These are phyloP conservation scores for Wickerhamiella dianesei DNA, from an alignment of 805 yeast genomes.

Conservation along the genomic window DNA sequence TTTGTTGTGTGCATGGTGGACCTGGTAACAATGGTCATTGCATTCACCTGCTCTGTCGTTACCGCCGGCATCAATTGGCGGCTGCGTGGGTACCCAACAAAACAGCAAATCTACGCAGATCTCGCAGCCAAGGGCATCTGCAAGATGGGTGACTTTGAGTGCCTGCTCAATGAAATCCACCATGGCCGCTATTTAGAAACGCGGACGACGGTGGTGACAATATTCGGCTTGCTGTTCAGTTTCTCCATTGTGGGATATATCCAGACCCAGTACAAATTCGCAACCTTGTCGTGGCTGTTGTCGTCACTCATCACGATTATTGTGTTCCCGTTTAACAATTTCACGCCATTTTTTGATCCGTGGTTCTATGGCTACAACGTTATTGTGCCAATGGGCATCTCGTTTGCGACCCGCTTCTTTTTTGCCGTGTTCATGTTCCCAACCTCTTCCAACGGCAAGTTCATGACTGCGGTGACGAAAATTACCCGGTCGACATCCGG, in stretches of 20 bases:
- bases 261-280: conserved; percentile 12
- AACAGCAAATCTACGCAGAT: conserved; percentile 5
- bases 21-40: conserved; percentile 9
- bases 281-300: conserved; percentile 18
- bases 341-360: conserved; percentile 20
- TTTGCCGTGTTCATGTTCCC: conserved; percentile 20
- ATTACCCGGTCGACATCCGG: conserved; percentile 8
- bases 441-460: conserved; percentile 18
- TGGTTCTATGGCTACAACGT: conserved; percentile 14
- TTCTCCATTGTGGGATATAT: conserved; percentile 13
- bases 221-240: conserved; percentile 18
- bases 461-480: conserved; percentile 11
- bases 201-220: conserved; percentile 15
- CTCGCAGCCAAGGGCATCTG: conserved; percentile 18
- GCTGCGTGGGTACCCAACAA: conserved; percentile 17
- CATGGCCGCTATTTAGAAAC: conserved; percentile 18
- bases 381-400: conserved; percentile 20
- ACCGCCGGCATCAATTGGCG: conserved; percentile 18
- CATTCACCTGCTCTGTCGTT: conserved; percentile 16
- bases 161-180: conserved; percentile 14
- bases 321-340: conserved; percentile 13
- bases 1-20: conserved; percentile 12
- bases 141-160: conserved; percentile 8
- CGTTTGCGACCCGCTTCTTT: conserved; percentile 16
- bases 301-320: conserved; percentile 18